These are phyloP conservation scores for Jatropha multifida DNA, from an alignment of 441 rosid genomes.

Conservation along the genomic window DNA sequence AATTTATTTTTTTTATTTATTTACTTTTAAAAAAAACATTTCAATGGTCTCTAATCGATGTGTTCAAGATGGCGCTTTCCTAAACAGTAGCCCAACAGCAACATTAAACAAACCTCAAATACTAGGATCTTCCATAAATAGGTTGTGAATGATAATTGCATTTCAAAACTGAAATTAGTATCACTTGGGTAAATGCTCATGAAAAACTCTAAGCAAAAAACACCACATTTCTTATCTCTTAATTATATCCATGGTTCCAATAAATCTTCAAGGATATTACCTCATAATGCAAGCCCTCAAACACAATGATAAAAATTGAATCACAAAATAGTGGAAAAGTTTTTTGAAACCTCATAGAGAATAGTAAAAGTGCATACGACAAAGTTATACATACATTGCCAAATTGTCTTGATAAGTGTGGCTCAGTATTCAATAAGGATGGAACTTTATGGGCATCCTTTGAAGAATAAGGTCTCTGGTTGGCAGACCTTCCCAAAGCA, in stretches of 20 bases:
- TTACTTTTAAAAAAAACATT: neutral
- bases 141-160: neutral
- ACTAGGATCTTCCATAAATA: neutral
- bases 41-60: neutral
- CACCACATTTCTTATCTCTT: neutral
- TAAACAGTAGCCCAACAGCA: neutral
- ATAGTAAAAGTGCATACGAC: neutral
- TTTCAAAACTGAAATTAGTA: neutral
- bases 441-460: constrained; percentile 41
- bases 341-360: neutral
- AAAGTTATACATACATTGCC: constrained; percentile 52
- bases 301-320: neutral
- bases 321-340: neutral
- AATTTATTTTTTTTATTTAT: too few relatives aligned
- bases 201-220: neutral
- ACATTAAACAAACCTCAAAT: neutral
- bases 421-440: constrained; percentile 46
- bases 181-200: neutral
- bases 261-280: neutral
- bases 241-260: neutral
- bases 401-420: constrained; percentile 64
- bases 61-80: neutral
- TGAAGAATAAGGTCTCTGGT: constrained; percentile 35
- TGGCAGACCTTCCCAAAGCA: constrained; percentile 52
- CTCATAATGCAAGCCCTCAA: neutral